These are phyloP conservation scores for Leucoagaricus sp. DNA, from an alignment of 1,284 basidiomycete genomes.

Conservation along the genomic window DNA sequence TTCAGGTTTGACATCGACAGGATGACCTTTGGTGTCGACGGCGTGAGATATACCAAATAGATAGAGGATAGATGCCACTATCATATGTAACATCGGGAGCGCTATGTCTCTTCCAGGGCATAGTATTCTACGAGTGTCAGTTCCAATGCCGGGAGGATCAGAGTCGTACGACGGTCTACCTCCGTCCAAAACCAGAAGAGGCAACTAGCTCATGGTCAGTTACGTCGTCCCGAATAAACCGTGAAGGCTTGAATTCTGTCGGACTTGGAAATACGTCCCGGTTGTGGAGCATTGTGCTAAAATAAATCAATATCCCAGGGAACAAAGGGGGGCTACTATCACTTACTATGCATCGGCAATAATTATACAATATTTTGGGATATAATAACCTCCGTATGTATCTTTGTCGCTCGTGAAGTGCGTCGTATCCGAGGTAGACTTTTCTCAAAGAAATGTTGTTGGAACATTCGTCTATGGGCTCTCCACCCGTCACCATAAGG, in stretches of 20 bases:
- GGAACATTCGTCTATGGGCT: too few relatives aligned
- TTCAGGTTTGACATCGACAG: conserved; percentile 4
- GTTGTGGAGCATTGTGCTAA: conserved; percentile 16
- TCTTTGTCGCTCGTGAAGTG: conserved; percentile 5
- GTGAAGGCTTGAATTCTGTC: conserved; percentile 18
- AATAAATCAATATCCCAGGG: not conserved
- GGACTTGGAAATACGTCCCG: conserved; percentile 18
- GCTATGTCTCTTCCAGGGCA: conserved; percentile 13
- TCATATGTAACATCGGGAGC: conserved; percentile 3
- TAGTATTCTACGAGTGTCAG: not conserved
- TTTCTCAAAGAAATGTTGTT: too few relatives aligned
- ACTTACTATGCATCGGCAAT: conserved; percentile 10
- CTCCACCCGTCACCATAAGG: too few relatives aligned
- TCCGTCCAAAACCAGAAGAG: conserved; percentile 7
- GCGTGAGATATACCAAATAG: conserved; percentile 12
- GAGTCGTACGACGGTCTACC: not conserved
- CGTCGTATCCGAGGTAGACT: too few relatives aligned
- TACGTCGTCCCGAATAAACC: not conserved
- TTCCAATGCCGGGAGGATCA: not conserved
- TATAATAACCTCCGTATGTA: conserved; percentile 9
- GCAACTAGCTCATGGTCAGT: not conserved
- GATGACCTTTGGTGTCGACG: conserved; percentile 4
- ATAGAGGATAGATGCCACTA: conserved; percentile 8
- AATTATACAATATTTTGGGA: not conserved
- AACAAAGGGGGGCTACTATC: too few relatives aligned